Base-by-base conservation (phyloP, 1,139 yeast species). In the Magnusiomyces clavatus region DNA sequence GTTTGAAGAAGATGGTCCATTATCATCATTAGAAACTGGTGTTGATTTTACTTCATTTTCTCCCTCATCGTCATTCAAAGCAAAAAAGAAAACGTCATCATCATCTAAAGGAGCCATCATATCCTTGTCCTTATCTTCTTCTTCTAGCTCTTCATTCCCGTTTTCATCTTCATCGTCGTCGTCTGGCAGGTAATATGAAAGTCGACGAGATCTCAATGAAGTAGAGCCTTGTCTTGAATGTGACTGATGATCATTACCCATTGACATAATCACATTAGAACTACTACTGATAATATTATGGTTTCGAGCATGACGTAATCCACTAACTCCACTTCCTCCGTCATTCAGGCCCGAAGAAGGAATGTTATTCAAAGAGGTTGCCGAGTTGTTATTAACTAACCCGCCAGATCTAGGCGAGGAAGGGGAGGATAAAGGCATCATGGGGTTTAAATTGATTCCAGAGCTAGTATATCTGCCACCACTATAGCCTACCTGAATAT, bases 81-180 rank as follows among this genome's bases (percentile, higher is more conserved):
- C 54, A 38, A 51, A 51, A 20, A 31, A 47, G 46, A 51, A 48
- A 20, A 46, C 54, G n/a, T 51, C 54, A 2, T 51, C 50, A 19
- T 51, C 51, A 4, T 17, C n/a, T 24, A 31, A 24, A 13, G 35
- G 14, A 6, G n/a, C 34, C 14, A 37, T 37, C 4, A 37, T 29
- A 19, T 29, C 19, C 6, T 14, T 10, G 3, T 46, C 44, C 19
- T 24, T 43, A 16, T 20, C 39, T 29, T 40, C 40, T 6, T 42
- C 31, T 10, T 39, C 17, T 14, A 41, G 14, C 17, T 19, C 17
- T n/a, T 36, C 40, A 8, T 41, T 36, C 14, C 17, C 46, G 13
- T 41, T 41, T 10, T 20, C 46, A n/a, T 36, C 37, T 8, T 46
- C 41, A 14, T 14, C 47, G n/a, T 34, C 47, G n/a, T 24, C 36